Conservation (phyloP, 768 basidiomycete genomes). For the Lentinula sp. region DNA sequence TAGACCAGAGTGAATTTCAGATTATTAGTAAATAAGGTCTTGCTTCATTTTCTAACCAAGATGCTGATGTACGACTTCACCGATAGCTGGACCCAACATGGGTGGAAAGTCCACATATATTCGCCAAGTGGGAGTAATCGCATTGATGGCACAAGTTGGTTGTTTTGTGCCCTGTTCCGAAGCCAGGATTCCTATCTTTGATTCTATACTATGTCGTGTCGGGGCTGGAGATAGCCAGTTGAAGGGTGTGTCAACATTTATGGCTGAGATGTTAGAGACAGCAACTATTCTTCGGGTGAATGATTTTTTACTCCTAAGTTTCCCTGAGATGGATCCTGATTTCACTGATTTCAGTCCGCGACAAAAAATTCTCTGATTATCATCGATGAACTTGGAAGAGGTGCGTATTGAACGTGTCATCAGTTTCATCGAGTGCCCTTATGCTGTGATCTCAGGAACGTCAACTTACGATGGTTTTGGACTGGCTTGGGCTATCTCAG, state of each 20-base stretch:
- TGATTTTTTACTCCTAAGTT: neutral
- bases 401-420: conserved; percentile 24
- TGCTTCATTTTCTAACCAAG: neutral
- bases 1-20: conserved; percentile 86
- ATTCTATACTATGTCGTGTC: conserved; percentile 91
- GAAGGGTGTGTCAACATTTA: conserved; percentile 97
- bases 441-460: conserved; percentile 49
- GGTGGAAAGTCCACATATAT: conserved; percentile 98
- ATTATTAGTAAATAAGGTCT: conserved; percentile 68
- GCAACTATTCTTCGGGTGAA: conserved; percentile 86
- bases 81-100: conserved; percentile 92
- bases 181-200: conserved; percentile 87
- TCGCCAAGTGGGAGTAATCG: conserved; percentile 92
- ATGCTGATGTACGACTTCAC: neutral
- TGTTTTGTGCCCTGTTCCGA: conserved; percentile 91
- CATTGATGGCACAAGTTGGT: conserved; percentile 92
- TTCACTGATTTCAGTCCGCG: conserved; percentile 56
- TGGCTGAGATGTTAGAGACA: conserved; percentile 99
- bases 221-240: conserved; percentile 97
- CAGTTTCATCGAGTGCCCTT: neutral
- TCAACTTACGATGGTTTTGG: conserved; percentile 79
- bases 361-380: conserved; percentile 91
- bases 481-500: conserved; percentile 97
- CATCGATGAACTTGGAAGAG: conserved; percentile 94
- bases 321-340: neutral